Evolutionary conservation across 1,139 yeast genomes (phyloP).

Genomic region (Pichia sp.): DNA sequence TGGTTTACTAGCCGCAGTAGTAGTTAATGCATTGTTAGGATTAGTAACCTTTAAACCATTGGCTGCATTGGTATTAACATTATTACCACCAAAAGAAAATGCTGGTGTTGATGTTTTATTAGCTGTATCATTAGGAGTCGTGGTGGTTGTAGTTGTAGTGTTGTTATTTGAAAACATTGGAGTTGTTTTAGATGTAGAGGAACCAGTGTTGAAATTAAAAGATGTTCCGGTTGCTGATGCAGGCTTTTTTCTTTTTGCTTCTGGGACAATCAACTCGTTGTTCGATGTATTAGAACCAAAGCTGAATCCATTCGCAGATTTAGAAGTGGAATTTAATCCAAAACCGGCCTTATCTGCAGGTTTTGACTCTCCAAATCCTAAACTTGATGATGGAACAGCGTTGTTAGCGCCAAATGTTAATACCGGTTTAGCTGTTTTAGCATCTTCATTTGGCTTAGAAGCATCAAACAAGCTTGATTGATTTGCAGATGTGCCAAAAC

Average conservation of each 20-base stretch:
- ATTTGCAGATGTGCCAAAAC: background rate
- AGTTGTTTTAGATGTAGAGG: background rate
- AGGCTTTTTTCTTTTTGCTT: background rate
- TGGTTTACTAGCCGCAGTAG: background rate
- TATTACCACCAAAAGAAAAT: conserved; percentile 3
- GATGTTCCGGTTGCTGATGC: background rate
- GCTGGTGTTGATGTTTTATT: background rate
- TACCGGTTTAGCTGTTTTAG: background rate
- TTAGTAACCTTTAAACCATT: too few species aligned
- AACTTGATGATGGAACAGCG: background rate
- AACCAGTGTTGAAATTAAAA: background rate
- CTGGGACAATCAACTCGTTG: background rate
- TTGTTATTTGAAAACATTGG: background rate
- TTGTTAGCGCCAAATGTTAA: background rate
- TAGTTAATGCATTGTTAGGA: too few species aligned
- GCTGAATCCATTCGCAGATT: background rate
- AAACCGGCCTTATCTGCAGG: background rate
- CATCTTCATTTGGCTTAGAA: background rate
- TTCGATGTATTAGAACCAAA: conserved; percentile 1
- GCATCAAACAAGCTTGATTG: too few species aligned
- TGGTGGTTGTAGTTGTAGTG: background rate
- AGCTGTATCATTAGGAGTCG: too few species aligned
- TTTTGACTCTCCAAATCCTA: background rate
- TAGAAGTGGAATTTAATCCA: too few species aligned
- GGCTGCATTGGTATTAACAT: conserved; percentile 1